Conservation (phyloP, 495 filamentous ascomycete species). For the Talaromyces trachyspermus region DNA sequence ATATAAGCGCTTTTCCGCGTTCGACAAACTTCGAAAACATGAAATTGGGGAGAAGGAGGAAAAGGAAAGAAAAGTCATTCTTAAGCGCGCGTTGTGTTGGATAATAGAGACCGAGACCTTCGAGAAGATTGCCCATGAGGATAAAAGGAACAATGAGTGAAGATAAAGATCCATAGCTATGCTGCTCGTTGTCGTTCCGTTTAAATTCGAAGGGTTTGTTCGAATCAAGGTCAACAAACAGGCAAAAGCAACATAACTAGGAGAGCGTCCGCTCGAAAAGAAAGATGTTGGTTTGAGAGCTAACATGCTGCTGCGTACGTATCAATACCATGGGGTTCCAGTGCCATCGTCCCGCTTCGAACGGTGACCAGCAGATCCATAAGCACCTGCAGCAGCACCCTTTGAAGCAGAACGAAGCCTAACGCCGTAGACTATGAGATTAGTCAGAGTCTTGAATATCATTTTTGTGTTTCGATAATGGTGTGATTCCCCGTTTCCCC, state of each 20-base stretch:
- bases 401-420: slow-evolving; percentile 94
- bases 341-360: slow-evolving; percentile 65
- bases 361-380: slow-evolving; percentile 63
- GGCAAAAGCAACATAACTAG: background rate
- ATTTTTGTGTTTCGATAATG: slow-evolving; percentile 23
- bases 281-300: slow-evolving; percentile 18
- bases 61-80: slow-evolving; percentile 3
- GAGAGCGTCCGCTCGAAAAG: slow-evolving; percentile 9
- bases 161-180: background rate
- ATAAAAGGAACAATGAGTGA: background rate
- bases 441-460: slow-evolving; percentile 71
- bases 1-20: no score
- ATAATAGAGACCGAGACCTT: no score
- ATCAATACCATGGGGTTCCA: slow-evolving; percentile 58
- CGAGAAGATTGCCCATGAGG: background rate
- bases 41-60: background rate
- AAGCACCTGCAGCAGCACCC: slow-evolving; percentile 60
- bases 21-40: background rate
- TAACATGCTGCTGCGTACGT: slow-evolving; percentile 20
- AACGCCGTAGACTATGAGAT: slow-evolving; percentile 82
- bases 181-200: slow-evolving; percentile 3
- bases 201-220: background rate
- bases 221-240: slow-evolving; percentile 1
- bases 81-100: slow-evolving; percentile 4
- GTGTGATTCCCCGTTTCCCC: background rate